These are phyloP conservation scores for Candida easanensis DNA, from an alignment of 805 yeast species.

Conservation along the genomic window DNA sequence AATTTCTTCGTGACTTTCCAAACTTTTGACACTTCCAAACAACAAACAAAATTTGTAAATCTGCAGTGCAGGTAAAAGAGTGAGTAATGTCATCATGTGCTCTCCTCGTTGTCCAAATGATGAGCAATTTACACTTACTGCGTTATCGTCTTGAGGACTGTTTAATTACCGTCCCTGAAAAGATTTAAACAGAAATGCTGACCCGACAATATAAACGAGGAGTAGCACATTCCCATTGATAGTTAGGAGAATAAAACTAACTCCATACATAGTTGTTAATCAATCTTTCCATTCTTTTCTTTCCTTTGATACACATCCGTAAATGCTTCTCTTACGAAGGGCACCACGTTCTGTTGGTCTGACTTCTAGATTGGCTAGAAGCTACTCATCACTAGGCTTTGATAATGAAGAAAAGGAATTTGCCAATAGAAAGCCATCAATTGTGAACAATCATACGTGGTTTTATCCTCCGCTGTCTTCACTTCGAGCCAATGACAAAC, in stretches of 20 bases:
- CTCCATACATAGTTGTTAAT: too few relatives aligned
- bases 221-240: background rate
- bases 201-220: background rate
- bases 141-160: constrained; percentile 35
- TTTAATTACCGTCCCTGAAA: constrained; percentile 32
- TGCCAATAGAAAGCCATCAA: constrained; percentile 22
- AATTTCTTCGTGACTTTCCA: background rate
- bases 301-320: background rate
- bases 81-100: background rate
- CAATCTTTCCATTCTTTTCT: background rate
- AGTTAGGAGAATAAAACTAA: too few relatives aligned
- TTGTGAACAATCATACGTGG: constrained; percentile 11
- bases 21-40: background rate
- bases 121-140: constrained; percentile 28
- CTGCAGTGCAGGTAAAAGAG: background rate
- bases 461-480: constrained; percentile 27
- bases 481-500: constrained; percentile 14
- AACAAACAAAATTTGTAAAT: background rate
- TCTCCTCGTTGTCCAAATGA: constrained; percentile 10
- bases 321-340: constrained; percentile 1
- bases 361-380: background rate
- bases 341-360: background rate
- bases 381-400: constrained; percentile 15
- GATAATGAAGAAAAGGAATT: constrained; percentile 25
- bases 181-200: constrained; percentile 16